Conservation (phyloP, 2,329 filamentous ascomycete species). For the Hymenoscyphus scutula region DNA sequence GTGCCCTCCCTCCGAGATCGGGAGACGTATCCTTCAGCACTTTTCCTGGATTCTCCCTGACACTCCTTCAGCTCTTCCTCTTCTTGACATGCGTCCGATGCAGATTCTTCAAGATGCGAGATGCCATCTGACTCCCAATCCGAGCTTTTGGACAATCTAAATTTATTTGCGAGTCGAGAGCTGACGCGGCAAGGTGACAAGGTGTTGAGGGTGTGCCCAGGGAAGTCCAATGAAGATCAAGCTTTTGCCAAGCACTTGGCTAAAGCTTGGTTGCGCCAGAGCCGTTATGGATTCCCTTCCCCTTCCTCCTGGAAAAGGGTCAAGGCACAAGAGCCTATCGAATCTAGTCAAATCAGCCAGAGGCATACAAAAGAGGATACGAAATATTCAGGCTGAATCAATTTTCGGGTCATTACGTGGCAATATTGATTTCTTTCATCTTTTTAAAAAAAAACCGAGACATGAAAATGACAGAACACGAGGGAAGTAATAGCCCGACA, state of each 20-base stretch:
- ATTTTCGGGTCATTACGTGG: too few relatives aligned
- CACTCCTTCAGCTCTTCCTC: not conserved
- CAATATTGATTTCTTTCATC: too few relatives aligned
- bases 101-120: not conserved
- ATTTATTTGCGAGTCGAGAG: not conserved
- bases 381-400: not conserved
- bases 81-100: not conserved
- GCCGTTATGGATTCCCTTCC: not conserved
- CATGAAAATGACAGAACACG: too few relatives aligned
- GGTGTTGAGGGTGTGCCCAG: not conserved
- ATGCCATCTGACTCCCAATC: not conserved
- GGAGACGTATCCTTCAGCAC: not conserved
- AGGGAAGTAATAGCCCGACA: too few relatives aligned
- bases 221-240: not conserved
- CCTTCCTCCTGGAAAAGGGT: not conserved
- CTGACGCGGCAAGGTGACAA: not conserved
- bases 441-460: too few relatives aligned
- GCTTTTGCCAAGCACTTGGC: conserved; percentile 6
- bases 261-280: not conserved
- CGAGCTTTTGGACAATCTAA: not conserved
- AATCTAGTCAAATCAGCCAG: too few relatives aligned
- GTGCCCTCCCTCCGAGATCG: not conserved
- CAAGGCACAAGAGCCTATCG: not conserved
- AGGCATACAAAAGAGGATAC: not conserved
- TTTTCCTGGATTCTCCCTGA: not conserved